Conservation (phyloP, 805 yeast genomes). For the Cyberlindnera mississippiensis region DNA sequence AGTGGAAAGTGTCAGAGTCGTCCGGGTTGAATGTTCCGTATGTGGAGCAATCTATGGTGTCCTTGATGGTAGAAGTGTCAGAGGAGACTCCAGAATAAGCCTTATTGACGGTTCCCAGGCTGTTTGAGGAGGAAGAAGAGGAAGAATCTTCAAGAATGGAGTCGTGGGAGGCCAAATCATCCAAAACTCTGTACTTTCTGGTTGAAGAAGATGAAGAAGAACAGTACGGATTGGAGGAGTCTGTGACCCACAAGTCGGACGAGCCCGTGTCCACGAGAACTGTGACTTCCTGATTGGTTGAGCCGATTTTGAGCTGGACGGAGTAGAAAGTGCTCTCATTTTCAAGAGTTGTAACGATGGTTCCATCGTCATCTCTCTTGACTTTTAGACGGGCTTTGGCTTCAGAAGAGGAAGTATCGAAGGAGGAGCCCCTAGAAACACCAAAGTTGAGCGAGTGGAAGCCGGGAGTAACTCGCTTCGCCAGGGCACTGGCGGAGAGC, state of each 20-base stretch:
- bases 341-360: slow-evolving; percentile 31
- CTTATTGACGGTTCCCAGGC: background rate
- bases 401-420: slow-evolving; percentile 9
- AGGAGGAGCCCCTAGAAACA: slow-evolving; percentile 19
- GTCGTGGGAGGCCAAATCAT: slow-evolving; percentile 6
- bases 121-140: background rate
- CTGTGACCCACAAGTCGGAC: slow-evolving; percentile 65
- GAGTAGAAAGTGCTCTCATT: slow-evolving; percentile 44
- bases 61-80: background rate
- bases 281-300: slow-evolving; percentile 49
- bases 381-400: slow-evolving; percentile 10
- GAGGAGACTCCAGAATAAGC: background rate
- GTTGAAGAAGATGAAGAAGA: slow-evolving; percentile 6
- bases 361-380: slow-evolving; percentile 23
- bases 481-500: slow-evolving; percentile 9
- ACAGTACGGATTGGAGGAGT: slow-evolving; percentile 46
- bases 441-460: slow-evolving; percentile 14
- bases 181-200: slow-evolving; percentile 12
- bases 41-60: slow-evolving; percentile 32
- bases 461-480: slow-evolving; percentile 17
- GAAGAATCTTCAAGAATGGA: background rate
- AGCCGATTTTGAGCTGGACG: slow-evolving; percentile 48
- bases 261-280: slow-evolving; percentile 76
- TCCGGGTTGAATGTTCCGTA: slow-evolving; percentile 37
- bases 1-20: slow-evolving; percentile 32